Percentiles rank a stretch among this genome's conserved stretches.
These are phyloP conservation scores for Termitomyces sp. DNA, from an alignment of 768 basidiomycete genomes.

Conservation along the genomic window DNA sequence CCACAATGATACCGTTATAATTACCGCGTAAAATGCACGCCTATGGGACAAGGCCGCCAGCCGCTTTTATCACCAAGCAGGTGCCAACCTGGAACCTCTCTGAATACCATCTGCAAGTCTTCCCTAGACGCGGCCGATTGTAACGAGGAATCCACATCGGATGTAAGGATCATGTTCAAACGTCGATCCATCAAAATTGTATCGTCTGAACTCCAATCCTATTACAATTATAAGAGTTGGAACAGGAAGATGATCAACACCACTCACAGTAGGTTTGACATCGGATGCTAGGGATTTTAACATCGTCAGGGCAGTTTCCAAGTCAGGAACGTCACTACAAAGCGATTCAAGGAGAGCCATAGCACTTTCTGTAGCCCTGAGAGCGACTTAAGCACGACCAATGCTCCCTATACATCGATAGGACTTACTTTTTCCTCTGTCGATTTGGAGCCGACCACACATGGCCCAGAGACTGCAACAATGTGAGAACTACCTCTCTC, in stretches of 20 bases:
- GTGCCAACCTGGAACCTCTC: constrained; percentile 48
- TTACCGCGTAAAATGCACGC: constrained; percentile 35
- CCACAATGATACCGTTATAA: background rate
- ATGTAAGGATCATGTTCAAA: constrained; percentile 33
- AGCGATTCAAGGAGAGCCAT: constrained; percentile 37
- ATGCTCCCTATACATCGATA: background rate
- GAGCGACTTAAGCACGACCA: background rate
- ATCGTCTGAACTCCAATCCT: constrained; percentile 52
- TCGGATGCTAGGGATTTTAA: constrained; percentile 16
- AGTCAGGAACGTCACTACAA: constrained; percentile 30
- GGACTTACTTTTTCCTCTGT: constrained; percentile 32
- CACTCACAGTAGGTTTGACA: constrained; percentile 18
- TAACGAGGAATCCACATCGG: constrained; percentile 9
- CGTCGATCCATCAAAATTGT: constrained; percentile 56
- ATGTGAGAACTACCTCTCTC: constrained; percentile 38
- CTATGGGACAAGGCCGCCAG: constrained; percentile 72
- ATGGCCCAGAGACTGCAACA: constrained; percentile 50
- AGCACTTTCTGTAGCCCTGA: constrained; percentile 19
- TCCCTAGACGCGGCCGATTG: background rate
- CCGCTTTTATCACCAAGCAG: constrained; percentile 33
- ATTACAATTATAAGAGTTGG: background rate
- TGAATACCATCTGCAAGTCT: background rate
- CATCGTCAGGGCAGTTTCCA: constrained; percentile 24
- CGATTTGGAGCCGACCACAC: constrained; percentile 14
- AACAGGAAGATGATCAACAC: constrained; percentile 1